These are phyloP conservation scores for Fusarium xylarioides DNA, from an alignment of 2,329 filamentous ascomycete species.

Conservation along the genomic window DNA sequence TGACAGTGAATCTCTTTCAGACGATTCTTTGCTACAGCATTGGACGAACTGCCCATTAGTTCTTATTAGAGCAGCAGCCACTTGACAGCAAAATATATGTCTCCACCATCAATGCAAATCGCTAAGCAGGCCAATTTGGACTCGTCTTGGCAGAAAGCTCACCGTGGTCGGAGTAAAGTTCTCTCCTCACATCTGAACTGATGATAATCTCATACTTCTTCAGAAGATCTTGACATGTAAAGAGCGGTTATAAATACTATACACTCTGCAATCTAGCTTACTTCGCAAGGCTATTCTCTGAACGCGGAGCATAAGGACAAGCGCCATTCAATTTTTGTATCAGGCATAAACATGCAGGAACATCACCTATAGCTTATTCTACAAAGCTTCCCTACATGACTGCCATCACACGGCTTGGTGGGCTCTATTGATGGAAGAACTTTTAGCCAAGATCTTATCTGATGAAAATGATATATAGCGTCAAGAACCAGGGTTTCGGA, in stretches of 20 bases:
- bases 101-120: neutral
- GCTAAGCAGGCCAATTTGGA: neutral
- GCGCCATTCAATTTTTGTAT: neutral
- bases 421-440: neutral
- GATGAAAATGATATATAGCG: neutral
- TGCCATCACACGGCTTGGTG: neutral
- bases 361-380: neutral
- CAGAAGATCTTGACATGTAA: neutral
- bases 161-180: neutral
- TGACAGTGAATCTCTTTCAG: neutral
- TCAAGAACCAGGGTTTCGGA: neutral
- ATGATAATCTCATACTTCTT: neutral
- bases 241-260: neutral
- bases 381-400: neutral
- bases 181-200: neutral
- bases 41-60: neutral
- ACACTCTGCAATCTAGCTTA: neutral
- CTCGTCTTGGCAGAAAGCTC: neutral
- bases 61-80: neutral
- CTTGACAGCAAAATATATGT: neutral
- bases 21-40: neutral
- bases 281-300: neutral
- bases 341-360: neutral
- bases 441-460: constrained; percentile 18
- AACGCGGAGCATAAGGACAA: neutral